A percentile compares a stretch with the other conserved stretches of the same genome.
phyloP scores from a whole-genome alignment of 2,329 filamentous ascomycete genomes.

The Pestalotiopsis sp. region DNA sequence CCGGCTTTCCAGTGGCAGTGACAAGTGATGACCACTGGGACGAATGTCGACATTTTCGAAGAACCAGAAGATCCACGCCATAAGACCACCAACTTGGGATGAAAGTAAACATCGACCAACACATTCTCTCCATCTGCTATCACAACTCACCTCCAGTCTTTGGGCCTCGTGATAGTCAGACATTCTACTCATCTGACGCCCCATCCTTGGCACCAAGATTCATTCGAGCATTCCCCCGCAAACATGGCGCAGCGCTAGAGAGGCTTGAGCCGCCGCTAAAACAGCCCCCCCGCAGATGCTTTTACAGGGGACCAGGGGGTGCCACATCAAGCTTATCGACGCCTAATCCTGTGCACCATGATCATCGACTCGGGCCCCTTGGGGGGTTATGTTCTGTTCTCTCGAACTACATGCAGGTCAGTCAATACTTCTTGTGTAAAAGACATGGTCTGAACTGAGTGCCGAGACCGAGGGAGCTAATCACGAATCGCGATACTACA shows the following conservation, averaged over 20 bases:
- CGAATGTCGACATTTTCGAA: not conserved
- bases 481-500: slow-evolving; percentile 1
- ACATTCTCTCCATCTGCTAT: not conserved
- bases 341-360: not conserved
- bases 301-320: not conserved
- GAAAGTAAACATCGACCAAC: not conserved
- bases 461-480: slow-evolving; percentile 1
- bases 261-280: slow-evolving; percentile 4
- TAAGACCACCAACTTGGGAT: not conserved
- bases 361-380: not conserved
- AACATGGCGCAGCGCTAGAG: slow-evolving; percentile 1
- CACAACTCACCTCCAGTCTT: not conserved
- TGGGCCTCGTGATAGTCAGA: slow-evolving; percentile 1
- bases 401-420: not conserved
- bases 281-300: not conserved
- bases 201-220: not conserved
- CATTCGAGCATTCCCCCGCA: slow-evolving; percentile 1
- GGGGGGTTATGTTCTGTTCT: not conserved
- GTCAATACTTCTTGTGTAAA: not conserved
- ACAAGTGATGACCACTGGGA: not conserved
- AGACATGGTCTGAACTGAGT: not conserved
- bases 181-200: not conserved
- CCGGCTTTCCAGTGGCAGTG: not conserved
- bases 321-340: slow-evolving; percentile 1
- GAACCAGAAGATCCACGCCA: not conserved